Conservation (phyloP, 768 basidiomycete species). For the Fistulinella prunicolor region DNA sequence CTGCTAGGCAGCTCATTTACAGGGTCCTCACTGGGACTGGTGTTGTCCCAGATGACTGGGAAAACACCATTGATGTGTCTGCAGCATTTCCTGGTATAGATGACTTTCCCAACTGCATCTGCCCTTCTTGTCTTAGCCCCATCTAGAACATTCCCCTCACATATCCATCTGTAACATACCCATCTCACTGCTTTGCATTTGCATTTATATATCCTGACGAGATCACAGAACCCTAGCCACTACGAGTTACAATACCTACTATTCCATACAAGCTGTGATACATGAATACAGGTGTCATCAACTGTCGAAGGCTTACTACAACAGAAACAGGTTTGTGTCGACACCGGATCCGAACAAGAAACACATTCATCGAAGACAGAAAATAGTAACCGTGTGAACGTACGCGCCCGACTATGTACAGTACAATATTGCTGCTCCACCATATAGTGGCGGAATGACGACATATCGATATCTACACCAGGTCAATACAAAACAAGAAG, state of each 20-base stretch:
- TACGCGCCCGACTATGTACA: too few relatives aligned
- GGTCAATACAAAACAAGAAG: too few relatives aligned
- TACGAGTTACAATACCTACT: not conserved
- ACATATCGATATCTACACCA: too few relatives aligned
- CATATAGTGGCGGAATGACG: too few relatives aligned
- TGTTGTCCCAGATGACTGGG: slow-evolving; percentile 42
- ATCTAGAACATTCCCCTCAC: slow-evolving; percentile 31
- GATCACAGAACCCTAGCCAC: too few relatives aligned
- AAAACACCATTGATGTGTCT: slow-evolving; percentile 25
- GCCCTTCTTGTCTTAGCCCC: slow-evolving; percentile 43
- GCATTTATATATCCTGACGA: too few relatives aligned
- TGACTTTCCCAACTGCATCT: slow-evolving; percentile 32
- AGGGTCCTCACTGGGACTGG: slow-evolving; percentile 26
- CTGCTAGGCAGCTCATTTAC: slow-evolving; percentile 49
- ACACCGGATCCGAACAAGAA: too few relatives aligned
- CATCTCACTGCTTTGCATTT: not conserved
- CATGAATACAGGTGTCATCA: not conserved
- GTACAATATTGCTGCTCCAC: too few relatives aligned
- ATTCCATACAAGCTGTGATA: not conserved
- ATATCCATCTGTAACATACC: not conserved
- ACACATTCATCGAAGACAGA: too few relatives aligned
- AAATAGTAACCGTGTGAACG: too few relatives aligned
- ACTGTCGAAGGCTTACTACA: too few relatives aligned
- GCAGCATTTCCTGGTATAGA: slow-evolving; percentile 21
- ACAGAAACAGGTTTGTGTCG: too few relatives aligned